Percentiles rank a stretch among this genome's conserved stretches.
These are phyloP conservation scores for Tylopilus sp. DNA, from an alignment of 1,284 basidiomycete genomes.

Conservation along the genomic window DNA sequence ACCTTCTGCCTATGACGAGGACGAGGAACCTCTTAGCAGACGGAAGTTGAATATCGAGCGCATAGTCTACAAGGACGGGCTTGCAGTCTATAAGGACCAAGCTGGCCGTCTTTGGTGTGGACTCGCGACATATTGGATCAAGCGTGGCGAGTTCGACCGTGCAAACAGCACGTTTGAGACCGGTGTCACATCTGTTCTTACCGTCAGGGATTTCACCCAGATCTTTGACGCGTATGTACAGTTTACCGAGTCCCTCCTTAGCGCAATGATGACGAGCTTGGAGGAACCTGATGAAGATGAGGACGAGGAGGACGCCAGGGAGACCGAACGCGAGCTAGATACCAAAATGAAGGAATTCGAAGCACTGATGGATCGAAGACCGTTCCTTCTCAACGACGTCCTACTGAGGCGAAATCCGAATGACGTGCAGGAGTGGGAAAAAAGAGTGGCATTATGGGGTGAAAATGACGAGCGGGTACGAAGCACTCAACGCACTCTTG, in stretches of 20 bases:
- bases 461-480: conserved; percentile 87
- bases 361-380: conserved; percentile 90
- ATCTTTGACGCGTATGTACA: conserved; percentile 98
- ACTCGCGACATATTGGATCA: conserved; percentile 97
- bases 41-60: conserved; percentile 84
- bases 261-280: conserved; percentile 87
- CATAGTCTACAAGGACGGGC: conserved; percentile 82
- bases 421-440: conserved; percentile 99
- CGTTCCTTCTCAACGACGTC: conserved; percentile 97
- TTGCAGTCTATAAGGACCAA: conserved; percentile 91
- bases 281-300: conserved; percentile 68
- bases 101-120: conserved; percentile 96
- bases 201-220: conserved; percentile 96
- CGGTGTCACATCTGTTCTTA: conserved; percentile 82
- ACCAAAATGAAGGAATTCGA: conserved; percentile 91
- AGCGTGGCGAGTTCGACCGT: conserved; percentile 90
- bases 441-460: conserved; percentile 91
- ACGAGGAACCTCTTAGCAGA: conserved; percentile 74
- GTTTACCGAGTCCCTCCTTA: conserved; percentile 89
- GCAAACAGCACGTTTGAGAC: conserved; percentile 86
- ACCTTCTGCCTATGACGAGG: conserved; percentile 63
- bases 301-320: conserved; percentile 70
- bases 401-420: conserved; percentile 92
- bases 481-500: neutral
- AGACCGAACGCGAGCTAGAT: conserved; percentile 87